Evolutionary conservation across 2,329 filamentous ascomycete genomes (phyloP), one percentile per base, ranked within the genome.

Genomic region (Monilinia laxa): DNA sequence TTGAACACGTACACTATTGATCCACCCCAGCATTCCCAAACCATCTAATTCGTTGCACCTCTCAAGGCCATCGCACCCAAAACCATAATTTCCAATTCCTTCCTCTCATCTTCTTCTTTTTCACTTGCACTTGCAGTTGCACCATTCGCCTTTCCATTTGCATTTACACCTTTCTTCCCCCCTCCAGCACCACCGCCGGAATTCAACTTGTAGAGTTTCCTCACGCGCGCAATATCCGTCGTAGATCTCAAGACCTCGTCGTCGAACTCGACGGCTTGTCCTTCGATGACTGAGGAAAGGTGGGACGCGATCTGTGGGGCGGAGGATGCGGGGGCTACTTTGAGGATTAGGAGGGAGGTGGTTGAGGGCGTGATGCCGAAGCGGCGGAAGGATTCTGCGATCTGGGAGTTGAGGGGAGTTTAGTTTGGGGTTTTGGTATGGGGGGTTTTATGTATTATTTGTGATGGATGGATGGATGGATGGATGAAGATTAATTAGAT

Each of bases 161-260:
- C 38, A 11, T 18, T 47, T 1, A 42, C 53, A 10, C 56, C 35
- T 16, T 42, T 42, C 40, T 42, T 42, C 3, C 40, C 40, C 12
- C 10, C 40, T 9, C 42, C 66, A 69, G 58, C 67, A 20, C 68
- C 83, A 57, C 80, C 78, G n/a, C 86, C 76, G 10, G 83, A 81
- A 69, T 90, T 90, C 40, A 97, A 79, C 77, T 96, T 96, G 79
- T 97, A 97, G 70, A 91, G 87, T 79, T 96, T 97, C 75, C 86
- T 87, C 42, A 97, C 85, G 74, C 87, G 89, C 28, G 81, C 76
- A 73, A 90, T 77, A 75, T 96, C 91, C 2, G 88, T 85, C 35
- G 86, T 79, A 0, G 77, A 74, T 0, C 78, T 76, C 25, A 96
- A 78, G n/a, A 81, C 81, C 5, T 83, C 84, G 73, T 96, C 89